These are phyloP conservation scores for Scytalidium lignicola DNA, from an alignment of 2,329 filamentous ascomycete genomes.

Conservation along the genomic window DNA sequence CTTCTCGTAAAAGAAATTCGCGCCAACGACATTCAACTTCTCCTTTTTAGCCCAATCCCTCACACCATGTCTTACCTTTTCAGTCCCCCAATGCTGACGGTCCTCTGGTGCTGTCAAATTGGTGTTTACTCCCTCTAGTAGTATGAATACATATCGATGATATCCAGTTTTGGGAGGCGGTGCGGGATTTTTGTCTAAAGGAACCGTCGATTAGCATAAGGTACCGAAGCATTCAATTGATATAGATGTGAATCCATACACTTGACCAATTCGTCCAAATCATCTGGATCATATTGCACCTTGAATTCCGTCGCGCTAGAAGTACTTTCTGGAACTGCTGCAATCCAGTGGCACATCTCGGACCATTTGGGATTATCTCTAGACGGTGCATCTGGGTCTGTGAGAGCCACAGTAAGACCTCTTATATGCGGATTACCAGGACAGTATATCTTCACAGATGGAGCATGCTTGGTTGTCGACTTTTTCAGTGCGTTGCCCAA, in stretches of 20 bases:
- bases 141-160: slow-evolving; percentile 52
- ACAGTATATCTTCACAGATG: slow-evolving; percentile 24
- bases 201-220: slow-evolving; percentile 9
- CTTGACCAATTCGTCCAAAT: slow-evolving; percentile 11
- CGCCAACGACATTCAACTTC: slow-evolving; percentile 40
- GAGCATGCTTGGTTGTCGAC: slow-evolving; percentile 22
- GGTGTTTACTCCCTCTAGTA: slow-evolving; percentile 36
- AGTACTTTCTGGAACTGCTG: slow-evolving; percentile 9
- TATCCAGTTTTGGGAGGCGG: slow-evolving; percentile 51
- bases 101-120: slow-evolving; percentile 40
- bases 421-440: slow-evolving; percentile 12
- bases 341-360: slow-evolving; percentile 53
- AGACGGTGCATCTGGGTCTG: slow-evolving; percentile 54
- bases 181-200: slow-evolving; percentile 44
- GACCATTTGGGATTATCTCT: slow-evolving; percentile 47
- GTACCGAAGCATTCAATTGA: neutral
- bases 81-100: slow-evolving; percentile 52
- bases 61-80: slow-evolving; percentile 41
- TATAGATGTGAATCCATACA: slow-evolving; percentile 10
- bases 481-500: slow-evolving; percentile 40
- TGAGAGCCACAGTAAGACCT: slow-evolving; percentile 43
- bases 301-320: neutral
- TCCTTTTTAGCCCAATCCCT: slow-evolving; percentile 45
- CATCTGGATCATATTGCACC: neutral
- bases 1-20: slow-evolving; percentile 29